phyloP scores from a whole-genome alignment of 257 asterid species.

The Plantago elongata region DNA sequence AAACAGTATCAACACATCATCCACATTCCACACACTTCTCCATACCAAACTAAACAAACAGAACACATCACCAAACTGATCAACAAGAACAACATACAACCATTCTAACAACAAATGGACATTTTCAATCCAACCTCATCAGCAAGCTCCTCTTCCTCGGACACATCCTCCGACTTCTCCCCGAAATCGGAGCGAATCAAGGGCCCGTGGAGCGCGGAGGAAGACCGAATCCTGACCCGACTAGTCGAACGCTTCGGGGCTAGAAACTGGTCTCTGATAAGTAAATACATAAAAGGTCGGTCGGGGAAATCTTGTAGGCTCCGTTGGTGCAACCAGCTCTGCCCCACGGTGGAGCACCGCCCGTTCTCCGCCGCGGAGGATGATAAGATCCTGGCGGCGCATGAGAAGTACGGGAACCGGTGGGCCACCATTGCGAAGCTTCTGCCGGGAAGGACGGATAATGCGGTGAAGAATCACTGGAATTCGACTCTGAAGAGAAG shows the following conservation, averaged over 20 bases:
- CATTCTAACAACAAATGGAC: conserved; percentile 26
- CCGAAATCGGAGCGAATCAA: conserved; percentile 45
- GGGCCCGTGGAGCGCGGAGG: conserved; percentile 95
- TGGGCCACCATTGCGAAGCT: conserved; percentile 91
- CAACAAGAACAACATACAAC: neutral
- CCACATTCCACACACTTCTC: neutral
- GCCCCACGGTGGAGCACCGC: conserved; percentile 77
- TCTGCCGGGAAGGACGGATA: conserved; percentile 84
- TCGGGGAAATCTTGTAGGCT: conserved; percentile 81
- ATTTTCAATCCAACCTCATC: conserved; percentile 42
- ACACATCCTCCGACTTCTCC: conserved; percentile 36
- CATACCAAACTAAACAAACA: neutral
- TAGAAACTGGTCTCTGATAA: conserved; percentile 71
- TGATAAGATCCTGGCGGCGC: conserved; percentile 61
- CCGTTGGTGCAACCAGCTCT: conserved; percentile 84
- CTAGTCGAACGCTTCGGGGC: conserved; percentile 70
- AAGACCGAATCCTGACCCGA: conserved; percentile 64
- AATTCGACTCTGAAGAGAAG: conserved; percentile 66
- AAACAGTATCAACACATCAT: conserved; percentile 13
- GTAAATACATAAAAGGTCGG: conserved; percentile 70
- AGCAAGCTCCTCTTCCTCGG: conserved; percentile 48
- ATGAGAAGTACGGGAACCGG: conserved; percentile 54
- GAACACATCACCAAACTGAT: neutral
- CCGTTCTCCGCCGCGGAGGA: conserved; percentile 71
- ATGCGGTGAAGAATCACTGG: conserved; percentile 85